phyloP scores from a whole-genome alignment of 805 yeast species.

The Saccharomyces jurei region DNA sequence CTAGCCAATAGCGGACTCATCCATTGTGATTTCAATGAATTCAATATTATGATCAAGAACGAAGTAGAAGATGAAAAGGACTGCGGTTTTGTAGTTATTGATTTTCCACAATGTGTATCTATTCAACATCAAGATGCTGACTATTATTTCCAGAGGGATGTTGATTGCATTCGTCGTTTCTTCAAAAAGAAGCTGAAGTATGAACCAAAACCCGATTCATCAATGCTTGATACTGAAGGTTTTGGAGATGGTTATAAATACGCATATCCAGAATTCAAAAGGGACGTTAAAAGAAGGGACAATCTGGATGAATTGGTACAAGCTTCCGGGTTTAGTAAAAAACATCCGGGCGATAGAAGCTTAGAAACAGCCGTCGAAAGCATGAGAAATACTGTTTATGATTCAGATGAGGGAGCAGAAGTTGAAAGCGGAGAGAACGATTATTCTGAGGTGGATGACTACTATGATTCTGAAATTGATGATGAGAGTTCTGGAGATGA shows the following conservation, averaged over 20 bases:
- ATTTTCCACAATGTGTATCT: conserved; percentile 96
- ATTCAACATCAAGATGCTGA: conserved; percentile 86
- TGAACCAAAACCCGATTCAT: conserved; percentile 55
- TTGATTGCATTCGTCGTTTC: conserved; percentile 78
- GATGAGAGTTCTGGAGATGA: conserved; percentile 27
- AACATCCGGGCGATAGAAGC: conserved; percentile 47
- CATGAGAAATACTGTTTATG: conserved; percentile 44
- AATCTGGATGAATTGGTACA: conserved; percentile 77
- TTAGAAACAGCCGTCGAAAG: conserved; percentile 67
- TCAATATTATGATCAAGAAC: conserved; percentile 77
- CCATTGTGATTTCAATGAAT: conserved; percentile 97
- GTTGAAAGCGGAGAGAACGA: conserved; percentile 23
- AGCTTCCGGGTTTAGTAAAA: conserved; percentile 77
- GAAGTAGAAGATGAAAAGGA: conserved; percentile 43
- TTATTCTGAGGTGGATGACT: conserved; percentile 23
- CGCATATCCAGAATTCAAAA: conserved; percentile 68
- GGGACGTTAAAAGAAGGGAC: conserved; percentile 64
- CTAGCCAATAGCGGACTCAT: conserved; percentile 84
- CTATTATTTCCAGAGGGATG: conserved; percentile 83
- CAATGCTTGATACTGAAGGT: conserved; percentile 73
- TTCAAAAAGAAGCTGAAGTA: conserved; percentile 73
- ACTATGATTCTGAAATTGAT: conserved; percentile 27
- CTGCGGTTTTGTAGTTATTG: conserved; percentile 80
- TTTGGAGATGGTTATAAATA: conserved; percentile 72
- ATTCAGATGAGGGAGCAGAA: conserved; percentile 41